A percentile compares a stretch with the other conserved stretches of the same genome.
Conservation (phyloP, 345 rosid genomes). For the Triadica sebifera region DNA sequence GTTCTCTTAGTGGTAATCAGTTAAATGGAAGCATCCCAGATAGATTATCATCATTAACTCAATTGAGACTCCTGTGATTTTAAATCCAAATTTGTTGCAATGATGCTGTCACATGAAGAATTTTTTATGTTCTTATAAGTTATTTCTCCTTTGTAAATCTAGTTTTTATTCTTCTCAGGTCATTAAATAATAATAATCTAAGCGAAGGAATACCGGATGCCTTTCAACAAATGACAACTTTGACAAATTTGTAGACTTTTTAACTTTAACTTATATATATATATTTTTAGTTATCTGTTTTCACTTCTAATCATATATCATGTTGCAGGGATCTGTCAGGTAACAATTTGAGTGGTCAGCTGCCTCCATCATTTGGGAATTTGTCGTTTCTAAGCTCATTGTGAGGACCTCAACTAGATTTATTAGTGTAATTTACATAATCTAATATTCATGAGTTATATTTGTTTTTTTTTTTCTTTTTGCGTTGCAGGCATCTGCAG, state of each 20-base stretch:
- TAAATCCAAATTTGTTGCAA: constrained; percentile 9
- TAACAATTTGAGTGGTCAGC: constrained; percentile 62
- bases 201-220: constrained; percentile 70
- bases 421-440: background rate
- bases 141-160: constrained; percentile 7
- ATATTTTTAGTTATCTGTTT: constrained; percentile 10
- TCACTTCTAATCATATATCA: constrained; percentile 21
- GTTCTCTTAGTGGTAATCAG: constrained; percentile 48
- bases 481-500: constrained; percentile 73
- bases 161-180: constrained; percentile 40
- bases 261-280: background rate
- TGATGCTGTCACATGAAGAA: background rate
- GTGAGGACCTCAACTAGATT: constrained; percentile 43
- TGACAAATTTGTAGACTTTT: constrained; percentile 58
- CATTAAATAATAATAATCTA: constrained; percentile 61
- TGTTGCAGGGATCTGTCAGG: constrained; percentile 69
- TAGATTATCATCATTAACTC: constrained; percentile 37
- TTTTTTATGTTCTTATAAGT: background rate
- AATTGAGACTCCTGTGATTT: constrained; percentile 56
- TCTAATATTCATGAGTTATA: too few species aligned
- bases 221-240: constrained; percentile 53
- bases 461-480: constrained; percentile 1
- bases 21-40: constrained; percentile 36
- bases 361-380: constrained; percentile 76
- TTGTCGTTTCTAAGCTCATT: constrained; percentile 60